Conservation (phyloP, 441 rosid species). For the Mallotus repandus region DNA sequence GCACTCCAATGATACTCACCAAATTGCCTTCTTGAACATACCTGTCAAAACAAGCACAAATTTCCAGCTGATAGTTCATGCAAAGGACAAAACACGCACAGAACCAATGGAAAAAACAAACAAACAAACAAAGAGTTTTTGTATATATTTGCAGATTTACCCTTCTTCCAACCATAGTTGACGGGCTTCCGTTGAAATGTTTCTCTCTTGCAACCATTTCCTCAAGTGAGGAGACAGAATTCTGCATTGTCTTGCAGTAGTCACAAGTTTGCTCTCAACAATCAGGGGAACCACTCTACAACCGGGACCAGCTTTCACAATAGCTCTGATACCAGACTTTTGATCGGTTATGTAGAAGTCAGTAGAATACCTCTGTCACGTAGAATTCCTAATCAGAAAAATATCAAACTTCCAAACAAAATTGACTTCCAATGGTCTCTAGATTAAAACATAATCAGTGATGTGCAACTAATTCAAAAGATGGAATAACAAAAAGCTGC, state of each 20-base stretch:
- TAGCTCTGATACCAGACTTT: slow-evolving; percentile 45
- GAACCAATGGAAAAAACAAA: too few species aligned
- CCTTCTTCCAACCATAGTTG: slow-evolving; percentile 46
- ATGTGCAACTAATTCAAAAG: background rate
- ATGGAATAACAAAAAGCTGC: background rate
- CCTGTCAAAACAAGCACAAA: slow-evolving; percentile 30
- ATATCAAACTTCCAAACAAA: slow-evolving; percentile 15
- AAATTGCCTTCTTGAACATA: slow-evolving; percentile 51
- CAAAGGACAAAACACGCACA: background rate
- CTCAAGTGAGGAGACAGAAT: slow-evolving; percentile 41
- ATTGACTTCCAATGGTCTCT: background rate
- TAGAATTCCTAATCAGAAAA: slow-evolving; percentile 23
- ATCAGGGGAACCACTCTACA: slow-evolving; percentile 48
- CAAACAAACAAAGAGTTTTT: too few species aligned
- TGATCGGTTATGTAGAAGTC: slow-evolving; percentile 53
- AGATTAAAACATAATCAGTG: background rate
- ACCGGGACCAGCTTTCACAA: slow-evolving; percentile 48
- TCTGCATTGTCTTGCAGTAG: slow-evolving; percentile 35
- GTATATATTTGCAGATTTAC: slow-evolving; percentile 20
- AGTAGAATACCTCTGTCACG: slow-evolving; percentile 52
- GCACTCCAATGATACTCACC: slow-evolving; percentile 41
- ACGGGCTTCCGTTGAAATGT: slow-evolving; percentile 43
- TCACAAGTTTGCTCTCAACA: slow-evolving; percentile 44
- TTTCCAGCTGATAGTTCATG: slow-evolving; percentile 12
- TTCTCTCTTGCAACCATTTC: slow-evolving; percentile 48